phyloP scores from a whole-genome alignment of 2,329 filamentous ascomycete species.

The Tolypocladium guangdongense region DNA sequence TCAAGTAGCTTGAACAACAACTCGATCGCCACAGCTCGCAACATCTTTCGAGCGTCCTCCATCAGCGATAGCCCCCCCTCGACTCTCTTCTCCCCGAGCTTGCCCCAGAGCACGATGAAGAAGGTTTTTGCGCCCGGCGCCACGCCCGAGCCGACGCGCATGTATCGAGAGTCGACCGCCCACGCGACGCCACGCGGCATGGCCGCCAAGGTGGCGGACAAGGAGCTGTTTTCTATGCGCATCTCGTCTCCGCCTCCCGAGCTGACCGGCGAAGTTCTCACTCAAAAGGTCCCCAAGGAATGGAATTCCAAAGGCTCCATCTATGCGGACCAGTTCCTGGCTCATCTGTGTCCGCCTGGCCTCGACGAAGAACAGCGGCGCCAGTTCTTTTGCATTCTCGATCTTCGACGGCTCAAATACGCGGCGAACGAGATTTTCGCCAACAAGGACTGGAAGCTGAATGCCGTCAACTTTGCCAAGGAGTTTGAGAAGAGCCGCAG shows the following conservation, averaged over 20 bases:
- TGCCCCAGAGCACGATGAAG: conserved; percentile 33
- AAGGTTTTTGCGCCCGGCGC: conserved; percentile 35
- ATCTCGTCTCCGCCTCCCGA: conserved; percentile 46
- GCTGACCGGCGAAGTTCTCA: conserved; percentile 42
- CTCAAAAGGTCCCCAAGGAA: conserved; percentile 42
- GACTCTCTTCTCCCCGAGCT: conserved; percentile 32
- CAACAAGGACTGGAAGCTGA: conserved; percentile 52
- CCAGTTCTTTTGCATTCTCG: conserved; percentile 53
- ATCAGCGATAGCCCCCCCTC: conserved; percentile 20
- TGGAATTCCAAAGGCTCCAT: conserved; percentile 41
- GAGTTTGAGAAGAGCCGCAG: conserved; percentile 54
- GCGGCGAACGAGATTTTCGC: conserved; percentile 49
- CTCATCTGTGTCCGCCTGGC: conserved; percentile 44
- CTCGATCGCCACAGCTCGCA: conserved; percentile 25
- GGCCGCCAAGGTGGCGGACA: conserved; percentile 35
- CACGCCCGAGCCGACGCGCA: conserved; percentile 31
- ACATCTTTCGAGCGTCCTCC: conserved; percentile 31
- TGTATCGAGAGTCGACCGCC: conserved; percentile 32
- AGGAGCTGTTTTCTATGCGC: conserved; percentile 46
- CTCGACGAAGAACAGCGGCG: conserved; percentile 48
- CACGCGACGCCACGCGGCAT: conserved; percentile 39
- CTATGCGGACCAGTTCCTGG: conserved; percentile 49
- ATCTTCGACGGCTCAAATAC: conserved; percentile 50
- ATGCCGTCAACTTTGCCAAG: conserved; percentile 51
- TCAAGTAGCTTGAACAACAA: conserved; percentile 24